Base-by-base conservation (phyloP, 768 basidiomycete species). In the Arthromyces matolae region DNA sequence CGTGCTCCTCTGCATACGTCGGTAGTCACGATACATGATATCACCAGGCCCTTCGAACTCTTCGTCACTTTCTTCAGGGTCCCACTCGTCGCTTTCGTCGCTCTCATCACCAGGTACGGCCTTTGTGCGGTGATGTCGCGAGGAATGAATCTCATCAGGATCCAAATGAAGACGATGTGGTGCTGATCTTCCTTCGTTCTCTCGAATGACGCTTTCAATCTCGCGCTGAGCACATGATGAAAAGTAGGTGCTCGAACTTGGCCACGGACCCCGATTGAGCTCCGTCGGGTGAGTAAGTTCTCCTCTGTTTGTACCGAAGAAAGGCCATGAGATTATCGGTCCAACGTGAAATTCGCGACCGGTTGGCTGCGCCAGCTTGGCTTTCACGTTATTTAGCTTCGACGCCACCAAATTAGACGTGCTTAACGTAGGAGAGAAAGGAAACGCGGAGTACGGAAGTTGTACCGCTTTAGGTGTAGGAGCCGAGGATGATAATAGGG, bases 321-420 rank as follows among this genome's bases (percentile, higher is more conserved):
- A 93, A 1, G 89, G 86, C 89, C 90, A 93, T 3, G 89, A 90
- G 41, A 92, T 79, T 58, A 93, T 92, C 7, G 86, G 85, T 3
- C 89, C 89, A 35, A 91, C 72, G 41, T 83, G 78, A 64, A 76
- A 79, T 42, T 76, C 70, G 28, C 63, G 56, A 9, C 39, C 51
- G 47, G 42, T 23, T 45, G 51, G 51, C 37, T 52, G 56, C 4
- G 50, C 45, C 25, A 51, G 19, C 39, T 51, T 50, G 39, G 50
- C 44, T 24, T 52, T 54, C 23, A 35, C 53, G 28, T 49, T 32
- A 20, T 49, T 48, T 4, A 53, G 23, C 32, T 58, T 56, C n/a
- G 56, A 50, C 24, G 50, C 35, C n/a, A 54, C 49, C 35, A 68
- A 44, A 22, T 56, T 52, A 25, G 65, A 65, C 58, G 67, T 62